These are phyloP conservation scores for Esteya vermicola DNA, from an alignment of 2,329 filamentous ascomycete species.

Conservation along the genomic window DNA sequence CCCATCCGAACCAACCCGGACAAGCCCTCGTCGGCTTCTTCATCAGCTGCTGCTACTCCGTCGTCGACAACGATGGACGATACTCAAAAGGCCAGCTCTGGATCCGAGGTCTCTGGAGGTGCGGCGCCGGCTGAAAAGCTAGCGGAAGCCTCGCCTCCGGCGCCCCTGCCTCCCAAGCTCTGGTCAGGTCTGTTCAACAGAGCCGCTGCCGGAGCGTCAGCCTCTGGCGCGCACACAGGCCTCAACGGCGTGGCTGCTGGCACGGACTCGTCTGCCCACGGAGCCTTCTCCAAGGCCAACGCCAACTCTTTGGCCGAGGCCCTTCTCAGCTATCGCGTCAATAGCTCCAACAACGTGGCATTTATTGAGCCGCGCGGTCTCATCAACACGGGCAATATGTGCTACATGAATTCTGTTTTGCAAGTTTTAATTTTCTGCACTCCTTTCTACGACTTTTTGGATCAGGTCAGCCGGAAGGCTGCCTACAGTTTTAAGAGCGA, in stretches of 20 bases:
- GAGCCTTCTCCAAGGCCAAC: constrained; percentile 28
- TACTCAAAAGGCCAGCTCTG: no score
- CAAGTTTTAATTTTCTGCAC: constrained; percentile 90
- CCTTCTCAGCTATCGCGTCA: constrained; percentile 57
- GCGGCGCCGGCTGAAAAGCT: constrained; percentile 11
- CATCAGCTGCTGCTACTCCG: background rate
- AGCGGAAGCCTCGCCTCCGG: constrained; percentile 2
- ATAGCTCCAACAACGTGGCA: constrained; percentile 49
- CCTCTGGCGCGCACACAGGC: constrained; percentile 9
- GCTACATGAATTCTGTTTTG: constrained; percentile 98
- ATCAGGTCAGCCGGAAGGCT: constrained; percentile 71
- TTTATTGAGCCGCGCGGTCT: constrained; percentile 88
- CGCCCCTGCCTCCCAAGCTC: constrained; percentile 16
- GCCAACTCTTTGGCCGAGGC: constrained; percentile 59
- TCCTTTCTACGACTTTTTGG: constrained; percentile 89
- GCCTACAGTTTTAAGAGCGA: constrained; percentile 90
- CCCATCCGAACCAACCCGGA: constrained; percentile 17
- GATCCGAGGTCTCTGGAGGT: no score
- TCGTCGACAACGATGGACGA: background rate
- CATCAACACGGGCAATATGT: constrained; percentile 97
- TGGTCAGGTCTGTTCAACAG: constrained; percentile 24
- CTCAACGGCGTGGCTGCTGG: constrained; percentile 13
- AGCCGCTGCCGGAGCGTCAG: constrained; percentile 11
- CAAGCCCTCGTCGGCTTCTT: background rate
- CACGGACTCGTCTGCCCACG: constrained; percentile 12